Base-by-base conservation (phyloP, 2,329 filamentous ascomycete genomes). In the Hirsutella thompsonii region DNA sequence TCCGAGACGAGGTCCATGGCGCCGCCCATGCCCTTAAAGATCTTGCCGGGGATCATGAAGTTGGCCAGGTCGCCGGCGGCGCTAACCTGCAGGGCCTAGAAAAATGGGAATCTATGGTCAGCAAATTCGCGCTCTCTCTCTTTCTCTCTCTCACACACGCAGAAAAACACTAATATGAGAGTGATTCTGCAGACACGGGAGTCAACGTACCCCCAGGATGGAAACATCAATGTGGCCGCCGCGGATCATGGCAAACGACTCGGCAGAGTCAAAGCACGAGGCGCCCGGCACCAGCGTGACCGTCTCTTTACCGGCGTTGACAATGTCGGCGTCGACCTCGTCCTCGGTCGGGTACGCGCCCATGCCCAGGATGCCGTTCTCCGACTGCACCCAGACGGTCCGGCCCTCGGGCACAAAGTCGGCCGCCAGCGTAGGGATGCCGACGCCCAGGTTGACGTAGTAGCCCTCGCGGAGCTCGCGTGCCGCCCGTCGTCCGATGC, bases 41-140 rank as follows among this genome's bases (percentile, higher is more conserved):
- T 76, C 61, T 90, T 92, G 20, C 86, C 86, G 0, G 86, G 86
- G 47, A 93, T 83, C 81, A 92, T 92, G 69, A 86, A 93, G 62
- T 92, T 92, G 36, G 86, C 86, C 40, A 93, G 63, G 55, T 93
- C 86, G 20, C 86, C 86, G 2, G 74, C 69, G 0, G 83, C 83
- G 48, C 77, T 81, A 19, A 92, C 85, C 64, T 93, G 83, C 49
- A 90, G 76, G 2, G 85, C 81, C 57, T 50, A 26, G n/a, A 16
- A 16, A 16, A 19, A 9, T 16, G 9, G 9, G 13, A 18, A 3
- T 5, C 16, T 5, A 18, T n/a, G 5, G 9, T 14, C 14, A n/a
- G 32, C 8, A n/a, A 5, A 14, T 32, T 16, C 8, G 8, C 11
- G 6, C 23, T 26, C 23, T 26, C 23, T 11, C 23, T 11, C 23